Percentiles rank a stretch among this genome's conserved stretches.
Evolutionary conservation across 208 protist genomes (phyloP).

Genomic region (Crithidia mellificae): DNA sequence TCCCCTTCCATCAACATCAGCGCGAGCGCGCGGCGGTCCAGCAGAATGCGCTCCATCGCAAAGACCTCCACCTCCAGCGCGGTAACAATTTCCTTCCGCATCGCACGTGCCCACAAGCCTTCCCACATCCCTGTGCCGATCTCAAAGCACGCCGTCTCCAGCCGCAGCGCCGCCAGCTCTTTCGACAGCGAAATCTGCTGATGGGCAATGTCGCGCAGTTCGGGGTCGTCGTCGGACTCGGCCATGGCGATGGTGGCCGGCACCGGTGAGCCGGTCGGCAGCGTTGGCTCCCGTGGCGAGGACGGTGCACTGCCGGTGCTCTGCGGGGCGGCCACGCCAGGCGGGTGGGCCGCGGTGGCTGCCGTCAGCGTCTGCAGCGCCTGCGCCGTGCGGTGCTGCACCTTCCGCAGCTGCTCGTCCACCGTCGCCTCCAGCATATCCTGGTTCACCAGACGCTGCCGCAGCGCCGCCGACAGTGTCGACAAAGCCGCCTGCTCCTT

Average conservation of each 20-base stretch:
- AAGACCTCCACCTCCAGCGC: constrained; percentile 54
- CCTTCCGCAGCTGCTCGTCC: constrained; percentile 63
- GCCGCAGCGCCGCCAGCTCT: constrained; percentile 70
- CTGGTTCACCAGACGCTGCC: constrained; percentile 63
- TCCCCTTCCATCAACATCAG: constrained; percentile 34
- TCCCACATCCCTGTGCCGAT: constrained; percentile 71
- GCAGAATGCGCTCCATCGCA: constrained; percentile 72
- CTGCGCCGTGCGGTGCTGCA: constrained; percentile 32
- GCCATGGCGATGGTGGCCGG: constrained; percentile 19
- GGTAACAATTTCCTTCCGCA: constrained; percentile 77
- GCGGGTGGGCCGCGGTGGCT: constrained; percentile 26
- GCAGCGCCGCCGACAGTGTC: constrained; percentile 49
- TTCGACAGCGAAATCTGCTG: constrained; percentile 74
- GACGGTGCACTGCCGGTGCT: background rate
- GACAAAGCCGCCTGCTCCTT: constrained; percentile 47
- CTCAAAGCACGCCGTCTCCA: constrained; percentile 76
- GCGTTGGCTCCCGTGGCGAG: constrained; percentile 17
- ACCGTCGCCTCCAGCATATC: constrained; percentile 68
- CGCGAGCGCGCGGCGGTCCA: constrained; percentile 46
- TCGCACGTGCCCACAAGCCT: constrained; percentile 76
- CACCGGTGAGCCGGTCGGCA: constrained; percentile 17
- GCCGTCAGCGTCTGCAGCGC: constrained; percentile 27
- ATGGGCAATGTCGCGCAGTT: constrained; percentile 67
- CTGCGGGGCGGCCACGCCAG: too few species aligned
- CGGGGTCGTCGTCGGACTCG: constrained; percentile 46